Evolutionary conservation across 1,139 yeast genomes (phyloP), one percentile per base, ranked within the genome.

Genomic region (Sugiyamaella paludigena): DNA sequence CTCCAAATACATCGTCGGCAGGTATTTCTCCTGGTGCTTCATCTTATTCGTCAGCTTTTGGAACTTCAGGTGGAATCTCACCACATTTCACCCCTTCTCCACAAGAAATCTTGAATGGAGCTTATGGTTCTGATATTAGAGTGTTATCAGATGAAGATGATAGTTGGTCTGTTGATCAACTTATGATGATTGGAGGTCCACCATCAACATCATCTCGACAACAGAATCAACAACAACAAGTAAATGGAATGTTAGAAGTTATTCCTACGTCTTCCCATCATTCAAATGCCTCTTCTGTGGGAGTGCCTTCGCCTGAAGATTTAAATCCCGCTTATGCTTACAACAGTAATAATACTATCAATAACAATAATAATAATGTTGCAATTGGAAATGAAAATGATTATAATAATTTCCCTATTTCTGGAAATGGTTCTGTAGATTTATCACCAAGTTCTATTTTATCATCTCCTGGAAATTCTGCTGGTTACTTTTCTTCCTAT

Each of bases 1-100:
- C 24, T 19, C 24, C 24, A 19, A 3, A 19, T 19, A 4, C 24
- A 19, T 19, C 24, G 5, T 19, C 24, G 5, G 24, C 24, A 5
- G 24, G 5, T 19, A 19, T 19, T 4, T 35, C 40, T n/a, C 45
- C 45, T 13, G 45, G 36, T 36, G 40, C 40, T 19, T 41, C 44
- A 33, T 38, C 34, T 9, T 34, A 38, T 28, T 38, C 48, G 15
- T 19, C 24, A 19, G 24, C 24, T 19, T 36, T 31, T 31, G 35
- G 12, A 35, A 39, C 31, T 12, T 32, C 19, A 12, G 33, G 37
- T 11, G 43, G 36, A 4, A 34, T 41, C 13, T 41, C 45, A 15
- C 45, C 45, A n/a, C 31, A 36, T 31, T 19, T 45, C 13, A 55
- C 59, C 11, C 60, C 60, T 1, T 56, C 60, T 7, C 61, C 60